Evolutionary conservation across 176 grass and related monocot genomes (phyloP).

Genomic region (Zea mays): DNA sequence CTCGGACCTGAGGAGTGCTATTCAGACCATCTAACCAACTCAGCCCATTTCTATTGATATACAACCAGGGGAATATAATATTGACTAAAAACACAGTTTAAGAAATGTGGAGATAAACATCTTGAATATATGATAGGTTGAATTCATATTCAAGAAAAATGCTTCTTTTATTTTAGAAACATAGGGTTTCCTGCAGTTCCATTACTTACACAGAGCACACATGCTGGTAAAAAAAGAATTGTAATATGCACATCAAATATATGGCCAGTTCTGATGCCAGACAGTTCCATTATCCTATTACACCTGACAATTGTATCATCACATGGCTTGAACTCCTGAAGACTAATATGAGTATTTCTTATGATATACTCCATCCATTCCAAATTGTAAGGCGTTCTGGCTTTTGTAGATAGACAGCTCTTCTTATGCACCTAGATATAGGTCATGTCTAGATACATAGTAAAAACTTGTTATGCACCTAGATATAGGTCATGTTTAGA

Average conservation of each 20-base stretch:
- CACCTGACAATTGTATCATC: neutral
- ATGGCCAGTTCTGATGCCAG: neutral
- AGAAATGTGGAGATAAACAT: constrained; percentile 16
- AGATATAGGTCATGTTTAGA: too few species aligned
- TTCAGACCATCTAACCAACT: too few species aligned
- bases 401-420: too few species aligned
- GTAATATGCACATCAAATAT: neutral
- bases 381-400: neutral
- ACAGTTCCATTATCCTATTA: neutral
- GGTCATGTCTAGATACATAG: too few species aligned
- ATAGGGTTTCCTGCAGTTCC: neutral
- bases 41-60: neutral
- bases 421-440: too few species aligned
- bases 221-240: neutral
- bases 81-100: neutral
- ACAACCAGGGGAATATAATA: neutral
- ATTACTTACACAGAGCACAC: constrained; percentile 3
- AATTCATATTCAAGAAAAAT: neutral
- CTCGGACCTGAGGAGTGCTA: too few species aligned
- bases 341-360: neutral
- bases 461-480: too few species aligned
- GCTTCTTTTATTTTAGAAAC: neutral
- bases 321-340: neutral
- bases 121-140: constrained; percentile 1
- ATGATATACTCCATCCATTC: neutral